Conservation (phyloP, 2,329 filamentous ascomycete species). For the Fusarium tanahbumbuense region DNA sequence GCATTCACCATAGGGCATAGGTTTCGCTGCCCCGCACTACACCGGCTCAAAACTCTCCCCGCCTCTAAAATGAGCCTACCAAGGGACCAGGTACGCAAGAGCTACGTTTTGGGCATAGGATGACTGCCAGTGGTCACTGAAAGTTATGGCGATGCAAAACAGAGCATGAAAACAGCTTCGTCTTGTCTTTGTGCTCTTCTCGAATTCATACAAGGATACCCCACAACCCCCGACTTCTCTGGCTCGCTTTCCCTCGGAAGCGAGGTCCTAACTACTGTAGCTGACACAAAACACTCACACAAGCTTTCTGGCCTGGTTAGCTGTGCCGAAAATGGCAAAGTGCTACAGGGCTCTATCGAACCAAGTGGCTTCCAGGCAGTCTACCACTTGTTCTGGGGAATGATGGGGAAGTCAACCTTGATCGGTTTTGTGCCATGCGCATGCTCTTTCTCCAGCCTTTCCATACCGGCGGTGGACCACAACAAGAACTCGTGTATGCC, state of each 20-base stretch:
- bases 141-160: constrained; percentile 8
- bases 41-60: constrained; percentile 35
- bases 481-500: background rate
- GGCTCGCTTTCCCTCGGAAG: constrained; percentile 1
- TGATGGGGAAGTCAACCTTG: constrained; percentile 26
- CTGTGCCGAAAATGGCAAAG: constrained; percentile 34
- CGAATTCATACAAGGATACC: background rate
- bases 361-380: constrained; percentile 11
- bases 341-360: constrained; percentile 5
- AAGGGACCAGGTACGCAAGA: constrained; percentile 14
- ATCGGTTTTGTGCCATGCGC: constrained; percentile 18
- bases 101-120: constrained; percentile 39
- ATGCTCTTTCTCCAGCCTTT: constrained; percentile 16
- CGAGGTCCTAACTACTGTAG: constrained; percentile 8
- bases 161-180: constrained; percentile 21
- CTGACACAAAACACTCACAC: constrained; percentile 9
- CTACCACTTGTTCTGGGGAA: constrained; percentile 22
- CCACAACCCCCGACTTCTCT: constrained; percentile 13
- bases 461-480: constrained; percentile 2
- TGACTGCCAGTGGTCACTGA: constrained; percentile 12
- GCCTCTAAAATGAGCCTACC: constrained; percentile 26
- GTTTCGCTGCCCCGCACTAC: constrained; percentile 33
- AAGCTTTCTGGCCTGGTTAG: constrained; percentile 33
- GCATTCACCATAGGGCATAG: constrained; percentile 22
- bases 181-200: background rate